Conservation (phyloP, 2,329 filamentous ascomycete species). For the Fusarium decemcellulare region DNA sequence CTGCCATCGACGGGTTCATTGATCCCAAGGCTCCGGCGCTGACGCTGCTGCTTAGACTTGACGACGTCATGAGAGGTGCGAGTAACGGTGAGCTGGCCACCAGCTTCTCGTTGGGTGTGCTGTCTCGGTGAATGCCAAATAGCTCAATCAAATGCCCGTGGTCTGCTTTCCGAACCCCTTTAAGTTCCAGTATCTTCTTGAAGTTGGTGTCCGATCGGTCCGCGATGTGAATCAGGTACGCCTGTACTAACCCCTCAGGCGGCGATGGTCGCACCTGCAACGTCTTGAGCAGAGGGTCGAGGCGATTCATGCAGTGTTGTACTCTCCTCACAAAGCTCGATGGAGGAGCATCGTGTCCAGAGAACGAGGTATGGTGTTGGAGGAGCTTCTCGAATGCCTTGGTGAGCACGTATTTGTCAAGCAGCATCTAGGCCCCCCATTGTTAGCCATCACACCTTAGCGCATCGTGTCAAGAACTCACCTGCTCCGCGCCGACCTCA, state of each 20-base stretch:
- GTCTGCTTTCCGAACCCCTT: constrained; percentile 89
- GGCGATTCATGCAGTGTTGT: constrained; percentile 84
- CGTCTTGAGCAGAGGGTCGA: constrained; percentile 95
- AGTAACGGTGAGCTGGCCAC: constrained; percentile 79
- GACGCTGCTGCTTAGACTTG: constrained; percentile 56
- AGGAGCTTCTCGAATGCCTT: constrained; percentile 82
- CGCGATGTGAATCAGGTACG: constrained; percentile 96
- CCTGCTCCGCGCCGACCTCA: constrained; percentile 94
- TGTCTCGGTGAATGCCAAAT: constrained; percentile 85
- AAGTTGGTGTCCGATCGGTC: constrained; percentile 96
- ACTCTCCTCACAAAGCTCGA: constrained; percentile 87
- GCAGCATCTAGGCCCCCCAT: constrained; percentile 77
- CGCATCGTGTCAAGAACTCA: constrained; percentile 52
- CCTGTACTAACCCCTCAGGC: constrained; percentile 94
- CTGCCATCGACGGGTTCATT: constrained; percentile 61
- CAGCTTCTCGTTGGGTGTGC: constrained; percentile 78
- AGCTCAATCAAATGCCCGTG: constrained; percentile 88
- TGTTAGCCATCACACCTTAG: constrained; percentile 40
- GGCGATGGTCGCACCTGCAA: constrained; percentile 93
- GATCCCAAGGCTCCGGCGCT: constrained; percentile 49
- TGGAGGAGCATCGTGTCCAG: constrained; percentile 58
- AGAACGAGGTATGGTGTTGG: constrained; percentile 69
- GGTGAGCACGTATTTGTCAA: constrained; percentile 93
- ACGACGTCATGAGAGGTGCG: constrained; percentile 71
- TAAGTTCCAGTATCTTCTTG: constrained; percentile 94